These are phyloP conservation scores for Dictyostelium firmibasis DNA, from an alignment of 78 protist species.

Conservation along the genomic window DNA sequence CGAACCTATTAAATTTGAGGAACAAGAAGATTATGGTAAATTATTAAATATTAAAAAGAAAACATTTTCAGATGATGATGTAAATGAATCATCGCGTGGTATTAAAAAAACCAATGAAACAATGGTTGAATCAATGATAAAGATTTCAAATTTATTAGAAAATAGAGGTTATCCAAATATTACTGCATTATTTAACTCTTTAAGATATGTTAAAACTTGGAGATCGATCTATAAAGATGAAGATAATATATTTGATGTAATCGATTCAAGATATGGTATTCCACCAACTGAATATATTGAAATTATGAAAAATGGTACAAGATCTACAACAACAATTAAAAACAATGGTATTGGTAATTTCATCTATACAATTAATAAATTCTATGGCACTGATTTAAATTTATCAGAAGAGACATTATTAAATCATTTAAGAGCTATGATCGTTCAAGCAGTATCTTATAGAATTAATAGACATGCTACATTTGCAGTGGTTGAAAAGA, in stretches of 20 bases:
- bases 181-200: not conserved
- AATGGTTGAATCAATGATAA: not conserved
- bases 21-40: not conserved
- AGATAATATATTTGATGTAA: not conserved
- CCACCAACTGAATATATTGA: slow-evolving; percentile 68
- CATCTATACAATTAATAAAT: not conserved
- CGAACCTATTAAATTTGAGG: not conserved
- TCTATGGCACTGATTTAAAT: not conserved
- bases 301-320: not conserved
- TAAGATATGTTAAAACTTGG: slow-evolving; percentile 26
- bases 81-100: not conserved
- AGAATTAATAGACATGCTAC: slow-evolving; percentile 39
- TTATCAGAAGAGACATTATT: not conserved
- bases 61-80: not conserved
- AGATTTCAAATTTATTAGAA: slow-evolving; percentile 19
- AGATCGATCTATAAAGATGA: slow-evolving; percentile 1
- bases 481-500: not conserved
- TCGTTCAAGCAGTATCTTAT: slow-evolving; percentile 41
- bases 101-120: not conserved
- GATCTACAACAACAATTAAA: not conserved
- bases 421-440: slow-evolving; percentile 21
- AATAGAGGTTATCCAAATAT: slow-evolving; percentile 61
- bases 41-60: slow-evolving; percentile 1
- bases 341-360: slow-evolving; percentile 11
- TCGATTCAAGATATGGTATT: slow-evolving; percentile 65